Percentiles rank a stretch among this genome's conserved stretches.
Evolutionary conservation across 2,329 filamentous ascomycete genomes (phyloP).

Genomic region (Colletotrichum plurivorum): DNA sequence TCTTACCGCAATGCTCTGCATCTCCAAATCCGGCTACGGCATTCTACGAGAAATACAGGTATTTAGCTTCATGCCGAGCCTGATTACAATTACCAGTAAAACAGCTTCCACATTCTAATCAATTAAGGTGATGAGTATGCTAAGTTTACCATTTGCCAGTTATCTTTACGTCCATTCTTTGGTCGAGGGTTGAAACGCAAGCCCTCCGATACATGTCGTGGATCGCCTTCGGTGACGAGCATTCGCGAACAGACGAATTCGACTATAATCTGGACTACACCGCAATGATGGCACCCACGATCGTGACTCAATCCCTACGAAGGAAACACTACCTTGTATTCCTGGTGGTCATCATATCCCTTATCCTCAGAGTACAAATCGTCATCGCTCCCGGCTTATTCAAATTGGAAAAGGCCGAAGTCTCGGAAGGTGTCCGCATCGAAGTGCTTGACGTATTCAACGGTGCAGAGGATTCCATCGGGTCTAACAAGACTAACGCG

Average conservation of each 20-base stretch:
- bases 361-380: neutral
- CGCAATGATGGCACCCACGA: neutral
- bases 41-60: no score
- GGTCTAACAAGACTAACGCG: no score
- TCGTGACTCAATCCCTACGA: neutral
- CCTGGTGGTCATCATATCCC: neutral
- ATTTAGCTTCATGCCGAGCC: no score
- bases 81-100: no score
- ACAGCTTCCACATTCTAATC: no score
- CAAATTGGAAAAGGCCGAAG: no score
- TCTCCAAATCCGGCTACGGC: no score
- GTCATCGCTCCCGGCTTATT: neutral
- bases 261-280: conserved; percentile 12
- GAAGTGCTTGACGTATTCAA: no score
- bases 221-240: neutral
- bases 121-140: no score
- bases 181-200: conserved; percentile 25
- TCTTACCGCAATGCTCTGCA: no score
- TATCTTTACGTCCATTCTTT: conserved; percentile 4
- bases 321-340: conserved; percentile 6
- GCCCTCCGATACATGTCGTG: conserved; percentile 24
- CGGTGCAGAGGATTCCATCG: no score
- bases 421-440: no score
- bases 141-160: neutral
- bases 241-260: neutral